Evolutionary conservation across 2,329 filamentous ascomycete genomes (phyloP).

Genomic region (Trichoderma koningii): DNA sequence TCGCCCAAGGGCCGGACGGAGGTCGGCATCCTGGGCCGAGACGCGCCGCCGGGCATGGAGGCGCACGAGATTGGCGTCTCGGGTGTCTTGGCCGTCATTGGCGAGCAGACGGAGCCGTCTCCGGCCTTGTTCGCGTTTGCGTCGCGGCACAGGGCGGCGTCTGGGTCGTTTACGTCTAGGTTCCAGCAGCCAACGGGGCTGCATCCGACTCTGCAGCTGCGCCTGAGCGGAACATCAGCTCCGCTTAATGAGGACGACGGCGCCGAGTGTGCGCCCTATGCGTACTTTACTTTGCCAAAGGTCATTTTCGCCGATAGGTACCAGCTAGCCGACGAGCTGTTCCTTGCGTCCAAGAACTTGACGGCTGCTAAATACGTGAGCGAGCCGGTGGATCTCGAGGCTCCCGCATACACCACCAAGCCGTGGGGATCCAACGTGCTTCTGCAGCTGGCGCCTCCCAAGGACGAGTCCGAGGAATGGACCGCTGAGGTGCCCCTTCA

Average conservation of each 20-base stretch:
- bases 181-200: slow-evolving; percentile 77
- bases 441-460: slow-evolving; percentile 67
- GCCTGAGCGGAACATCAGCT: slow-evolving; percentile 56
- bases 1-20: slow-evolving; percentile 64
- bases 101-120: slow-evolving; percentile 70
- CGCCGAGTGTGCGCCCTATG: slow-evolving; percentile 67
- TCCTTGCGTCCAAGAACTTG: slow-evolving; percentile 79
- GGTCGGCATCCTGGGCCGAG: slow-evolving; percentile 73
- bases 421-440: slow-evolving; percentile 80
- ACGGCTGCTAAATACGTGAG: slow-evolving; percentile 66
- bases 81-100: slow-evolving; percentile 76
- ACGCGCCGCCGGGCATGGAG: slow-evolving; percentile 60
- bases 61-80: slow-evolving; percentile 75
- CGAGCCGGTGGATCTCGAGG: slow-evolving; percentile 84
- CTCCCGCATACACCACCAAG: slow-evolving; percentile 75
- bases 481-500: slow-evolving; percentile 77
- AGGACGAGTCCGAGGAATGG: slow-evolving; percentile 50
- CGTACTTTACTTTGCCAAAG: slow-evolving; percentile 81
- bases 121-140: slow-evolving; percentile 82
- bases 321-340: slow-evolving; percentile 74
- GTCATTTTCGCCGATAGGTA: slow-evolving; percentile 84
- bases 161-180: slow-evolving; percentile 58
- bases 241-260: slow-evolving; percentile 39
- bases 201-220: slow-evolving; percentile 76
- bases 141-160: slow-evolving; percentile 68